phyloP scores from a whole-genome alignment of 208 protist species.

The Entamoeba invadens region DNA sequence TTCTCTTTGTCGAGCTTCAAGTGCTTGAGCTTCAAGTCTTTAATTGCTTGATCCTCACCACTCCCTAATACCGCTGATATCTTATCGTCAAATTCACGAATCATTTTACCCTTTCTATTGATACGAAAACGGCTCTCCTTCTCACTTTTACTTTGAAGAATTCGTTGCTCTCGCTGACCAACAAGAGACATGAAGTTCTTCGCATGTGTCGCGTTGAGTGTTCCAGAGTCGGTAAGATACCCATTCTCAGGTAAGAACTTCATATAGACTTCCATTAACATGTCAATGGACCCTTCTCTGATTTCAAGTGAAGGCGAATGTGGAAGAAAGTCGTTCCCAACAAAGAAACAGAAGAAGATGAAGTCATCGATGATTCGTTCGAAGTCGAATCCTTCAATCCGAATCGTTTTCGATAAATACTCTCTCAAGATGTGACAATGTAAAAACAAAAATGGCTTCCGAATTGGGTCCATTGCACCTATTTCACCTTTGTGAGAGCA shows the following conservation, averaged over 20 bases:
- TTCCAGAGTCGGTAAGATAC: conserved; percentile 26
- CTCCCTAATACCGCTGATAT: neutral
- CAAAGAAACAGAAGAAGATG: conserved; percentile 25
- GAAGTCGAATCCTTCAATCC: conserved; percentile 1
- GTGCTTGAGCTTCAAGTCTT: neutral
- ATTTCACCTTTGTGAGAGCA: neutral
- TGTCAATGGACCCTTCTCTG: conserved; percentile 72
- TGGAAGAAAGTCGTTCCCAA: conserved; percentile 30
- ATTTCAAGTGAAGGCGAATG: conserved; percentile 1
- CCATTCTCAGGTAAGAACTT: conserved; percentile 53
- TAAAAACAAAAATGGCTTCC: conserved; percentile 18
- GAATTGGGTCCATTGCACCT: no score
- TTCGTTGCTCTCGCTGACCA: neutral
- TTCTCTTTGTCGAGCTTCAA: neutral
- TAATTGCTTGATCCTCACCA: neutral
- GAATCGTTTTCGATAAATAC: conserved; percentile 13
- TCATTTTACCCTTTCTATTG: neutral
- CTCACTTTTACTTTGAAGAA: conserved; percentile 9
- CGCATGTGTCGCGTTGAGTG: conserved; percentile 43
- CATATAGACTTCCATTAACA: conserved; percentile 56
- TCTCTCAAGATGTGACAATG: conserved; percentile 14
- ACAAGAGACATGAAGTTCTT: conserved; percentile 10
- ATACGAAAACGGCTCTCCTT: conserved; percentile 9
- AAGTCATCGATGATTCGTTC: conserved; percentile 23
- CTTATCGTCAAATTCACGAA: neutral